Base-by-base conservation (phyloP, 106 monocot species). In the Vanilla planifolia region DNA sequence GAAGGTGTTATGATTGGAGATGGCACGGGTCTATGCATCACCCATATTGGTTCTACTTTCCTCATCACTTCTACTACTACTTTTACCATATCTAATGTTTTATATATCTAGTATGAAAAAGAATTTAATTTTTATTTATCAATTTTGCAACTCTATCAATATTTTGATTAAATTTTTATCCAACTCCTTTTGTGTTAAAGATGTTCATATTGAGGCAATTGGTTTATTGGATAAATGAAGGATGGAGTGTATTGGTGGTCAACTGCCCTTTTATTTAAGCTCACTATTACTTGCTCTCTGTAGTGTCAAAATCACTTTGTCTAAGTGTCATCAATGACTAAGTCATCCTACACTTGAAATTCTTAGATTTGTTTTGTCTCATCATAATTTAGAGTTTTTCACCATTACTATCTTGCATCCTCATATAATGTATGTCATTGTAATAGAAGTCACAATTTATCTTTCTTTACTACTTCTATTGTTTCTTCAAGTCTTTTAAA, bases 181-280 rank as follows among this genome's bases (percentile, higher is more conserved):
- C 3, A 13, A 39, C 48, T 25, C 2, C 48, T 60, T 60, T 32
- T 1, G 48, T 26, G 39, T 71, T 0, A 71, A 71, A 61, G 70
- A 62, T 21, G 1, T 2, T 1, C 43, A 15, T 3, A 59, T 32
- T 13, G 28, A 21, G 47, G 33, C 0, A 24, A 6, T 23, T 0
- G 32, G 71, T 24, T 47, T 65, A 16, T 33, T 45, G 22, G 52
- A 44, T 3, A 2, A 14, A 0, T 13, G 9, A 13, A 24, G 16
- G 51, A 59, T 59, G 59, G 43, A 0, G 45, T 59, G 0, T 69
- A 60, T 48, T 7, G n/a, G 10, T 15, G 14, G 46, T 3, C 42
- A 41, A 8, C 35, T 3, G 19, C 39, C 3, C 42, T 0, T 7
- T 25, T n/a, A n/a, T 11, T 2, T 10, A 37, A 37, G 7, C 5